These are phyloP conservation scores for Penicillium diatomitis DNA, from an alignment of 495 filamentous ascomycete species.

Conservation along the genomic window DNA sequence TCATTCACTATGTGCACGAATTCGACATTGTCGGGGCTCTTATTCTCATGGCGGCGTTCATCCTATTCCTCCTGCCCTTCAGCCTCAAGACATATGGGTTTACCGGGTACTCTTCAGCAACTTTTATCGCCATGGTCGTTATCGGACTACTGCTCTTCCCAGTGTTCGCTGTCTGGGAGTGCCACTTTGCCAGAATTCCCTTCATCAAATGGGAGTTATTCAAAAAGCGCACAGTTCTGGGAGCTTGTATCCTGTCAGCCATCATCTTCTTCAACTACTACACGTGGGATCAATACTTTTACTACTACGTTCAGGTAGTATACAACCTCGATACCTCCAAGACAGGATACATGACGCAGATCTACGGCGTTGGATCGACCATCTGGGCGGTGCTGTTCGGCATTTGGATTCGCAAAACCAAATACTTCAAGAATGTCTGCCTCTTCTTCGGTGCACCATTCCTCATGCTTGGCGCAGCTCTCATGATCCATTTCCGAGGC, in stretches of 20 bases:
- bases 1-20: conserved; percentile 45
- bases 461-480: conserved; percentile 48
- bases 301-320: conserved; percentile 57
- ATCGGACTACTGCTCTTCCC: conserved; percentile 44
- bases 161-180: conserved; percentile 49
- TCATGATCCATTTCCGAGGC: conserved; percentile 60
- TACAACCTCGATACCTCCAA: conserved; percentile 45
- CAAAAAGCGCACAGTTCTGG: conserved; percentile 53
- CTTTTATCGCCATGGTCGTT: conserved; percentile 46
- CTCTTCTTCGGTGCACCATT: conserved; percentile 52
- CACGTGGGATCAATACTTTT: conserved; percentile 56
- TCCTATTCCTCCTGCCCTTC: conserved; percentile 56
- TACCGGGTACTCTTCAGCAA: conserved; percentile 35
- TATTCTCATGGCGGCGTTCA: conserved; percentile 45
- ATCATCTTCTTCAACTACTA: conserved; percentile 50
- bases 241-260: conserved; percentile 46
- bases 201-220: conserved; percentile 53
- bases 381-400: conserved; percentile 47
- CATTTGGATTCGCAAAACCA: conserved; percentile 43
- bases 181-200: conserved; percentile 36
- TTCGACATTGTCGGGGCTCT: conserved; percentile 49
- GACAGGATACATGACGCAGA: conserved; percentile 53
- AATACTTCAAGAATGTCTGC: conserved; percentile 45
- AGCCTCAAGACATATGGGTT: conserved; percentile 35
- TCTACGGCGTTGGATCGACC: conserved; percentile 58